Evolutionary conservation across 2,329 filamentous ascomycete species (phyloP).

Genomic region (Neopestalotiopsis sp.): DNA sequence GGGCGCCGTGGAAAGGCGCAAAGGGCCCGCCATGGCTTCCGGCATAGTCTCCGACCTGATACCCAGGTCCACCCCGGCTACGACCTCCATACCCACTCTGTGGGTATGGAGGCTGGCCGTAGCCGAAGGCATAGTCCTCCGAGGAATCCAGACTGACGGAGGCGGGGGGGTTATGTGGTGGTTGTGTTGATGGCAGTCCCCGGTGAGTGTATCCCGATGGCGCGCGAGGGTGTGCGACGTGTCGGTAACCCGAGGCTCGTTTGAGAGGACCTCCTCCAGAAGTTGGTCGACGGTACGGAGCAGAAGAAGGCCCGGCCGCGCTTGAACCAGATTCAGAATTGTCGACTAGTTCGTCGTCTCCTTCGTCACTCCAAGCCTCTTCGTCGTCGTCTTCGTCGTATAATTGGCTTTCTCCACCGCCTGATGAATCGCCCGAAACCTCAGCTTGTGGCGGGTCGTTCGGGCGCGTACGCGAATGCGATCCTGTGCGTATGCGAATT

Average conservation of each 20-base stretch:
- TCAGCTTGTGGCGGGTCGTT: neutral
- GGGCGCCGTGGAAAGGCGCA: conserved; percentile 39
- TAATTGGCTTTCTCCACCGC: conserved; percentile 41
- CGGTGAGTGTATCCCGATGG: conserved; percentile 30
- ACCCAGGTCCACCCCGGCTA: conserved; percentile 32
- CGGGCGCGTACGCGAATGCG: conserved; percentile 9
- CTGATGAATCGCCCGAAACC: conserved; percentile 26
- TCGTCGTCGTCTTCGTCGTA: conserved; percentile 25
- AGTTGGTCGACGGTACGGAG: conserved; percentile 30
- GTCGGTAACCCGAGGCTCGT: conserved; percentile 43
- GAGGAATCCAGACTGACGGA: conserved; percentile 68
- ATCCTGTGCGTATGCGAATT: neutral
- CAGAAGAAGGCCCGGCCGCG: conserved; percentile 29
- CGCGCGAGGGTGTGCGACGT: conserved; percentile 34
- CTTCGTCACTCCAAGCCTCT: conserved; percentile 35
- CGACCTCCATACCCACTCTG: conserved; percentile 38
- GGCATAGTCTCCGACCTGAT: conserved; percentile 44
- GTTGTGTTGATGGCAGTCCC: conserved; percentile 26
- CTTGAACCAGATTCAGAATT: conserved; percentile 65
- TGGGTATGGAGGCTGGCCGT: conserved; percentile 15
- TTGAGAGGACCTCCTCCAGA: conserved; percentile 28
- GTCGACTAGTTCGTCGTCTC: conserved; percentile 48
- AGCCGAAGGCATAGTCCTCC: conserved; percentile 58
- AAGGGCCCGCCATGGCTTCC: conserved; percentile 54
- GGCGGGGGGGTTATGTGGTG: conserved; percentile 18